phyloP scores from a whole-genome alignment of 2,329 filamentous ascomycete species.

The Aspergillus neoniger region DNA sequence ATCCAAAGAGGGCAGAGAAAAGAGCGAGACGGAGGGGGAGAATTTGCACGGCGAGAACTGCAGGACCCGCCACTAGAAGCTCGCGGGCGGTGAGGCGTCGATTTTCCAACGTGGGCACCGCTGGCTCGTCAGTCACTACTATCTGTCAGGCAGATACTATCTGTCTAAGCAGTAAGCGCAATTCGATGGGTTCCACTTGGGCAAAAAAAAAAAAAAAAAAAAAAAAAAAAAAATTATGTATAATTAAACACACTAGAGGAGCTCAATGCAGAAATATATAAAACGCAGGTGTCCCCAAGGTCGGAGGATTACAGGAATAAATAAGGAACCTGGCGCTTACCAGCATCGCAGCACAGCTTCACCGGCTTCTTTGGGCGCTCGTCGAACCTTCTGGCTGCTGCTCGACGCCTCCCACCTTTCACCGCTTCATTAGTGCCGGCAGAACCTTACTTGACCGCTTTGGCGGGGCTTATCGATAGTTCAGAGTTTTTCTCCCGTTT shows the following conservation, averaged over 20 bases:
- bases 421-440: constrained; percentile 29
- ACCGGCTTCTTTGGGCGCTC: constrained; percentile 14
- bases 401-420: constrained; percentile 28
- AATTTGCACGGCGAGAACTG: constrained; percentile 36
- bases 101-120: constrained; percentile 23
- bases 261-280: background rate
- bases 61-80: constrained; percentile 30
- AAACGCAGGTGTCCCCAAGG: background rate
- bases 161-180: background rate
- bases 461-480: constrained; percentile 28
- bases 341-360: background rate
- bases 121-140: constrained; percentile 24
- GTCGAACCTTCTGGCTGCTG: constrained; percentile 46
- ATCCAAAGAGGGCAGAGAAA: constrained; percentile 16
- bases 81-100: constrained; percentile 32
- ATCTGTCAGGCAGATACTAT: background rate
- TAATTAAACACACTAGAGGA: background rate
- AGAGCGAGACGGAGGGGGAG: constrained; percentile 33
- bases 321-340: background rate
- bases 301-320: background rate
- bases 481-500: constrained; percentile 8
- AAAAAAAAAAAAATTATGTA: background rate
- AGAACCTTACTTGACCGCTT: constrained; percentile 24
- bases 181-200: background rate
- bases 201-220: too few species aligned